Evolutionary conservation across 306 rosid species (phyloP).

Genomic region (Rosa lucieae): DNA sequence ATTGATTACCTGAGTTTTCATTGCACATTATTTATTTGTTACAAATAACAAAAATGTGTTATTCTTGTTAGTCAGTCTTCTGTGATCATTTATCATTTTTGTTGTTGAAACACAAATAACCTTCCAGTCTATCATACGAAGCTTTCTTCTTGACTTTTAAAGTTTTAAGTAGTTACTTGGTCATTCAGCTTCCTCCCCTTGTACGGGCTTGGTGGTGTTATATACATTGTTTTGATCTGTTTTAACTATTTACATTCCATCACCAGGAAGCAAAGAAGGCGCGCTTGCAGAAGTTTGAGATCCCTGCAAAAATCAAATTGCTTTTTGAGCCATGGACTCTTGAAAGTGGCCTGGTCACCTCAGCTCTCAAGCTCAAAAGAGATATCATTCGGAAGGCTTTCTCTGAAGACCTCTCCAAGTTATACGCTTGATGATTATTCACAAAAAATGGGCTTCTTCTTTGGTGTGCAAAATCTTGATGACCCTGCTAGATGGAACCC

Average conservation of each 20-base stretch:
- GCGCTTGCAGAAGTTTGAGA: conserved; percentile 79
- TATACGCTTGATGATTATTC: conserved; percentile 46
- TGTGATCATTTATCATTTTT: neutral
- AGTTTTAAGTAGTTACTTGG: neutral
- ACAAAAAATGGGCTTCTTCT: neutral
- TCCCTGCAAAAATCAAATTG: conserved; percentile 74
- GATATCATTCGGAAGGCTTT: conserved; percentile 69
- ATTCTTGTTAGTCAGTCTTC: neutral
- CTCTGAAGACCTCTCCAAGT: conserved; percentile 56
- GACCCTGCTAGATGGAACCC: neutral
- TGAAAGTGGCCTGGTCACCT: conserved; percentile 87
- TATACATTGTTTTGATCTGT: neutral
- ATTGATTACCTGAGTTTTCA: neutral
- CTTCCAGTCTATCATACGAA: neutral
- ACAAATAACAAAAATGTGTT: neutral
- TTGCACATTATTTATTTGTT: neutral
- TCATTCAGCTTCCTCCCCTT: neutral
- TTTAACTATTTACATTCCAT: conserved; percentile 8
- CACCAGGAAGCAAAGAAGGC: conserved; percentile 83
- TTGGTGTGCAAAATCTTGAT: neutral
- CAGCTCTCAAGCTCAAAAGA: conserved; percentile 95
- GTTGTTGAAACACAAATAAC: neutral
- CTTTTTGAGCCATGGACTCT: conserved; percentile 82
- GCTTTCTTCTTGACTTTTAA: neutral
- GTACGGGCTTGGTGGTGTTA: neutral